These are phyloP conservation scores for Rhododendron kiyosumense DNA, from an alignment of 148 eudicot genomes.

Conservation along the genomic window DNA sequence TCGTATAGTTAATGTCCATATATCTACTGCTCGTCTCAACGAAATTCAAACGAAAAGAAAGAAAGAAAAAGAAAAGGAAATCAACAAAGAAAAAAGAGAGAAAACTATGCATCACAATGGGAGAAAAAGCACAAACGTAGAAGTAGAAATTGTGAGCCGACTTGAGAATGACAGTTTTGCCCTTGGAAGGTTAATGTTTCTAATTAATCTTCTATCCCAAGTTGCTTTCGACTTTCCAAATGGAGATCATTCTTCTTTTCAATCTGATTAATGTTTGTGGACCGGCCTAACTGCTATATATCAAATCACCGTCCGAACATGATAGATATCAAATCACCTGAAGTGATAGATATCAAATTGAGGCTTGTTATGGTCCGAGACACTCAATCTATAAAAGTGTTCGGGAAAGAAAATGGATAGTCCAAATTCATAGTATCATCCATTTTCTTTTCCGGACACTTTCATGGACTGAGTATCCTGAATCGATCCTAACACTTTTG, in stretches of 20 bases:
- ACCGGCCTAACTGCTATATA: neutral
- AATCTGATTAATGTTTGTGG: neutral
- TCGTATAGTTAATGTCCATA: neutral
- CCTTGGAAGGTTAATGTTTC: neutral
- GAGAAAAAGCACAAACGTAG: neutral
- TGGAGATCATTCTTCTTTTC: neutral
- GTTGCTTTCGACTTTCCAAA: neutral
- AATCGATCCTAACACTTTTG: too few species aligned
- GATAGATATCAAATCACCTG: neutral
- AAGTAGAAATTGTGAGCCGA: neutral
- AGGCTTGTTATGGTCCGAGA: accelerated
- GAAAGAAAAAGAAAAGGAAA: neutral
- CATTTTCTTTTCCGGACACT: too few species aligned
- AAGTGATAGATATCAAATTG: neutral
- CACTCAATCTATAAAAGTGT: too few species aligned
- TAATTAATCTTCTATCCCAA: neutral
- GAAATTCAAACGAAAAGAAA: neutral
- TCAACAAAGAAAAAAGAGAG: neutral
- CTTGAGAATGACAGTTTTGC: neutral
- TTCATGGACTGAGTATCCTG: too few species aligned
- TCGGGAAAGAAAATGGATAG: too few species aligned
- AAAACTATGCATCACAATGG: neutral
- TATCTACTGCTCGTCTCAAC: neutral
- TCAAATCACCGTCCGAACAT: neutral
- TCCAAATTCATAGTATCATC: too few species aligned